Evolutionary conservation across 129 eudicot species (phyloP), one percentile per base, ranked within the genome.

Genomic region (Deinandra increscens): DNA sequence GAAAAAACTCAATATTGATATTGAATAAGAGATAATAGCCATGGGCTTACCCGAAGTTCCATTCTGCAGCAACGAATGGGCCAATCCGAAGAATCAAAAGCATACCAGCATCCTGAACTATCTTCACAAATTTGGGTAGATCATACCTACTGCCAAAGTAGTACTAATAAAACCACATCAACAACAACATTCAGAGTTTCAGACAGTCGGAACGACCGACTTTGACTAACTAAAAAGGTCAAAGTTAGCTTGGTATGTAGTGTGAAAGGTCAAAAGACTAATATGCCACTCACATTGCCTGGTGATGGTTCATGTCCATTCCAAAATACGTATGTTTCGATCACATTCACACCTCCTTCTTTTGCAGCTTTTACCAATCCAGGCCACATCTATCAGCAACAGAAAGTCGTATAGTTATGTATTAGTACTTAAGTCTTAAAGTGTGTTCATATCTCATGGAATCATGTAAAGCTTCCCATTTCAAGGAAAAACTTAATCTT

Each of bases 1-100:
- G 18, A 53, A 44, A 36, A 2, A 39, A 15, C 5, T 22, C n/a
- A n/a, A n/a, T n/a, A n/a, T n/a, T n/a, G n/a, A n/a, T n/a, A n/a
- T n/a, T n/a, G n/a, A n/a, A n/a, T 19, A 45, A 26, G 34, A 60
- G 34, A 59, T 18, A 46, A n/a, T 38, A 59, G 54, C 56, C 29
- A 79, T 18, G 15, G 31, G 56, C 88, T 50, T 68, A 87, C 99
- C 99, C 99, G 59, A 75, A 94, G 81, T 89, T 89, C 99, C 97
- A 94, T 76, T 94, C 99, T 29, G 97, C 99, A 18, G 99, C 99
- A 59, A 94, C 93, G 73, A 94, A 89, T 51, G 99, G 99, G 17
- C 99, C 99, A 46, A 94, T 94, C n/a, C 97, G 85, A 43, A 94
- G 97, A 56, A 94, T 82, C 76, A 94, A 59, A 75, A 85, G 89